Base-by-base conservation (phyloP, 495 filamentous ascomycete species). In the Tuber microsphaerosporum region DNA sequence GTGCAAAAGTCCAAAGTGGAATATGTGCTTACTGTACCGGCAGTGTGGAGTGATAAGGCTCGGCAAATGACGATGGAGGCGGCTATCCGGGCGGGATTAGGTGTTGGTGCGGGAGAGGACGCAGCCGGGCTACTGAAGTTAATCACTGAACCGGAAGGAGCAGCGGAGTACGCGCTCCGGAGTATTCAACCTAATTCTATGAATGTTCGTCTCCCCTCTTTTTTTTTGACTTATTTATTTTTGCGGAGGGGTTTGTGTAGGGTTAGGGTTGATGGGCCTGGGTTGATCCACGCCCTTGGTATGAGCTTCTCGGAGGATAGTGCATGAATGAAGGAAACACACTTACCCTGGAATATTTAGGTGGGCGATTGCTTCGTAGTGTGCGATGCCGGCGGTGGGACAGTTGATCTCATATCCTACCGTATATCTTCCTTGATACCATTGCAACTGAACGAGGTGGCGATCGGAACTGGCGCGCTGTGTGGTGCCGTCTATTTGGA, bases 1-100 rank as follows among this genome's bases (percentile, higher is more conserved):
- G 87, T 93, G 82, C 84, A 85, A 8, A 77, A 86, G 3, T 91
- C 88, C 14, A 87, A 87, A 48, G 87, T 92, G 44, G 88, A 90
- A 61, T 92, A 90, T 76, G 89, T 93, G 39, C 84, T 93, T 39
- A 93, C 91, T 0, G 92, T 92, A 48, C 91, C 91, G 9, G 91
- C 91, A n/a, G 89, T 93, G n/a, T 93, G 91, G 91, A 90, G 90
- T n/a, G 91, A 94, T 70, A 88, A 88, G 42, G 91, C 91, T 31
- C 92, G 92, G 80, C 87, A 89, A 72, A 88, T 88, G 46, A 92
- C 90, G 0, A 83, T 91, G 61, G 85, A 87, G 69, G 91, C 91
- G 51, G 91, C 91, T 12, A 88, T 92, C 80, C 81, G 87, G 22
- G 91, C 91, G 9, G 91, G 91, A 17, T 89, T 93, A 86, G 90